Percentiles rank a stretch among this genome's conserved stretches.
These are phyloP conservation scores for Eucalyptus regnans DNA, from an alignment of 345 rosid species.

Conservation along the genomic window DNA sequence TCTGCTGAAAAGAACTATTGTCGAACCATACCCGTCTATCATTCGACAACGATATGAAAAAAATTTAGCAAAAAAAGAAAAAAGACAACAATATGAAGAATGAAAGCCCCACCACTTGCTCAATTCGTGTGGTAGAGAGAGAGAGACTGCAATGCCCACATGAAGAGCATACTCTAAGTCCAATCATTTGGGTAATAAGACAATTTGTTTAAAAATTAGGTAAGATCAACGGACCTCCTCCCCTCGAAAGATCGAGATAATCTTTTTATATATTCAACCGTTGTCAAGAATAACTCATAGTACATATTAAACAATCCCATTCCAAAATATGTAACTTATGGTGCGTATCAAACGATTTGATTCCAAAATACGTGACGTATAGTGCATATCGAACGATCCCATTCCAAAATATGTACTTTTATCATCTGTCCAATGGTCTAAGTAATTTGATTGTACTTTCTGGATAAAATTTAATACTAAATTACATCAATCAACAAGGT, in stretches of 20 bases:
- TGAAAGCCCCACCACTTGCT: not conserved
- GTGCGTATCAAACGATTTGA: fast-evolving
- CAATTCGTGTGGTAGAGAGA: not conserved
- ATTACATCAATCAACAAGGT: not conserved
- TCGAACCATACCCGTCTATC: not conserved
- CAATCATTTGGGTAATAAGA: not conserved
- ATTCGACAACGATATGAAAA: not conserved
- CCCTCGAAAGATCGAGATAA: not conserved
- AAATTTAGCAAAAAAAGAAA: too few relatives aligned
- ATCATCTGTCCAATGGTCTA: not conserved
- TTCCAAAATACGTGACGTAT: not conserved
- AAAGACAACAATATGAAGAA: not conserved
- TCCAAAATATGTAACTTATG: not conserved
- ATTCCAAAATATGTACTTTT: not conserved
- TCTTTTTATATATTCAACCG: not conserved
- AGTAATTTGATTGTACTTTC: not conserved
- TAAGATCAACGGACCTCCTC: not conserved
- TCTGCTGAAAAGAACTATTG: not conserved
- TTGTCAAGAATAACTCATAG: not conserved
- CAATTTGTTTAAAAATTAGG: not conserved
- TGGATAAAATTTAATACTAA: not conserved
- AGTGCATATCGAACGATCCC: fast-evolving
- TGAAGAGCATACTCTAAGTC: not conserved
- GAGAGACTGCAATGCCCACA: not conserved
- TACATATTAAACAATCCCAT: not conserved